Percentiles rank a stretch among this genome's conserved stretches.
phyloP scores from a whole-genome alignment of 768 basidiomycete genomes.

The Saitozyma sp. region DNA sequence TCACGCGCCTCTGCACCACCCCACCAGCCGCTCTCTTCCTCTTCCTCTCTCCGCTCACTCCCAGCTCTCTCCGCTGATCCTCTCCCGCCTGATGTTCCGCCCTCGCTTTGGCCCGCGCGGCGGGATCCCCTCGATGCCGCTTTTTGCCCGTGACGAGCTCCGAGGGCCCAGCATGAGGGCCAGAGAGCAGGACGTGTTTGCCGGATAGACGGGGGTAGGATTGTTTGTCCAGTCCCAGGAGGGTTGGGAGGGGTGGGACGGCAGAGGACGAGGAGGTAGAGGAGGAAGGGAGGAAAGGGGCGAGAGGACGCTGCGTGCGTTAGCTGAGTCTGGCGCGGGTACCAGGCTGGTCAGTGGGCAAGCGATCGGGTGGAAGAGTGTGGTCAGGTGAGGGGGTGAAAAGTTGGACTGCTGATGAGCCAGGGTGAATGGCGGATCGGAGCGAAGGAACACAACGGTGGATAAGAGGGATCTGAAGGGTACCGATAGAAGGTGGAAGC shows the following conservation, averaged over 20 bases:
- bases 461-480: no score
- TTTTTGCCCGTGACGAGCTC: conserved; percentile 31
- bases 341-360: no score
- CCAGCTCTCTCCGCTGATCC: conserved; percentile 14
- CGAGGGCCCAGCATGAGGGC: conserved; percentile 7
- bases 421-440: background rate
- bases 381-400: no score
- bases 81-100: conserved; percentile 8
- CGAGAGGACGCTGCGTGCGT: conserved; percentile 31
- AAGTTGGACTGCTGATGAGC: no score
- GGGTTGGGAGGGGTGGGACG: conserved; percentile 15
- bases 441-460: background rate
- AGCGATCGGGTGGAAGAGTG: no score
- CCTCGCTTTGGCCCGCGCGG: conserved; percentile 11
- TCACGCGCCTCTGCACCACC: conserved; percentile 25
- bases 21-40: conserved; percentile 18
- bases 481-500: no score
- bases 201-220: conserved; percentile 28
- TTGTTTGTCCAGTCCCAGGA: background rate
- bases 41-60: conserved; percentile 14
- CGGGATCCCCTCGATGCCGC: conserved; percentile 31
- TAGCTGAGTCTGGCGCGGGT: background rate
- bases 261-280: conserved; percentile 21
- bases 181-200: conserved; percentile 29
- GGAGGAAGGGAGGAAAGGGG: conserved; percentile 26